Evolutionary conservation across 2,329 filamentous ascomycete genomes (phyloP).

Genomic region (Exserohilum rostratum): DNA sequence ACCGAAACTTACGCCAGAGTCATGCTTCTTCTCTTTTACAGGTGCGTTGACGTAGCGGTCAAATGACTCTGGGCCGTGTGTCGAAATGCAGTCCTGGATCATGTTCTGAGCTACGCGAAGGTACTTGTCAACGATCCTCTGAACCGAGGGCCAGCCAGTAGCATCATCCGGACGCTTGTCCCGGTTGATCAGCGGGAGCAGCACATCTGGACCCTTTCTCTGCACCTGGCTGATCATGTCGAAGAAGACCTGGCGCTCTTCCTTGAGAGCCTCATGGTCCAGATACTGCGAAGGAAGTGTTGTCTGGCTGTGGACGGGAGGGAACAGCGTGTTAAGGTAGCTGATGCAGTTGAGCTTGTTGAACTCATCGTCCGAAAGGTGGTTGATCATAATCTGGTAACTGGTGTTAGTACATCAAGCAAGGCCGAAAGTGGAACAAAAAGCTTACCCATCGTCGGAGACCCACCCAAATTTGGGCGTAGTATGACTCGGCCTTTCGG

Average conservation of each 20-base stretch:
- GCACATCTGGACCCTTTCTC: conserved; percentile 59
- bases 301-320: conserved; percentile 54
- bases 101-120: conserved; percentile 64
- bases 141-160: conserved; percentile 61
- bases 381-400: conserved; percentile 66
- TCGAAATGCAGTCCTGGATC: conserved; percentile 64
- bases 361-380: conserved; percentile 66
- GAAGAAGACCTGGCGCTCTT: conserved; percentile 67
- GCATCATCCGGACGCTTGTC: conserved; percentile 58
- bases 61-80: conserved; percentile 49
- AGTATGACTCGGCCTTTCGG: conserved; percentile 50
- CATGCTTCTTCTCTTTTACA: conserved; percentile 62
- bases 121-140: conserved; percentile 62
- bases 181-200: conserved; percentile 61
- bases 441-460: conserved; percentile 66
- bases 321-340: conserved; percentile 71
- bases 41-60: conserved; percentile 35
- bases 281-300: conserved; percentile 58
- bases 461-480: conserved; percentile 66
- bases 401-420: conserved; percentile 10
- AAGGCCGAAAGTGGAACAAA: background rate
- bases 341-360: conserved; percentile 70
- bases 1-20: conserved; percentile 68
- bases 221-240: conserved; percentile 66
- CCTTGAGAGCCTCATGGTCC: conserved; percentile 58